A percentile compares a stretch with the other conserved stretches of the same genome.
phyloP scores from a whole-genome alignment of 208 protist species.

The Zelonia costaricensis region DNA sequence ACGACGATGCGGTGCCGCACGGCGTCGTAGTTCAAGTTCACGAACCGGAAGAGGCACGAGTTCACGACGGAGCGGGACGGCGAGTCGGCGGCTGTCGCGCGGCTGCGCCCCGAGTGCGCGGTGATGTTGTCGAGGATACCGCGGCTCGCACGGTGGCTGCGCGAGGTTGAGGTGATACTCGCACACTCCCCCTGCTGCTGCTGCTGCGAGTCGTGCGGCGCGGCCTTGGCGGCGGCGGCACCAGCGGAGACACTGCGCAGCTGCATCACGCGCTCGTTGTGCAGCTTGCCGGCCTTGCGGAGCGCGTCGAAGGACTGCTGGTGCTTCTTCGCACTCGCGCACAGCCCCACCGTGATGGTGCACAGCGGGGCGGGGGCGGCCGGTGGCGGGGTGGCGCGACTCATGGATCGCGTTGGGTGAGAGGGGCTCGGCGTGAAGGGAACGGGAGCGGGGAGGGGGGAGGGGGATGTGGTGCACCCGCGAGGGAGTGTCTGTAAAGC shows the following conservation, averaged over 20 bases:
- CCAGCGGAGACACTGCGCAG: too few relatives aligned
- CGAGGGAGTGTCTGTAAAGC: too few relatives aligned
- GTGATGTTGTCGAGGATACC: too few relatives aligned
- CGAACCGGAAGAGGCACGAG: conserved; percentile 37
- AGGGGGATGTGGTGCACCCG: not conserved
- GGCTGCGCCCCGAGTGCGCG: not conserved
- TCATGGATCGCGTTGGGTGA: not conserved
- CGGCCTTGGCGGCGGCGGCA: too few relatives aligned
- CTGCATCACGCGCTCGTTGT: conserved; percentile 27
- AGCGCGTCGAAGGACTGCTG: conserved; percentile 77
- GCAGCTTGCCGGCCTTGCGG: conserved; percentile 22
- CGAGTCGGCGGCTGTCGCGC: not conserved
- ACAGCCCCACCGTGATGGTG: conserved; percentile 53
- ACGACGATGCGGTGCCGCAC: conserved; percentile 39
- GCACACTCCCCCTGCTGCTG: not conserved
- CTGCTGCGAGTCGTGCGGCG: too few relatives aligned
- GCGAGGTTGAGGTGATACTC: not conserved
- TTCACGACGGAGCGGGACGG: not conserved
- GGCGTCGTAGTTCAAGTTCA: conserved; percentile 60
- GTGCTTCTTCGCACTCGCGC: conserved; percentile 75
- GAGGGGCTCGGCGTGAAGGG: not conserved
- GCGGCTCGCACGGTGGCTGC: not conserved
- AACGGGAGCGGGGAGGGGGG: not conserved
- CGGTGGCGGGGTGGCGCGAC: not conserved
- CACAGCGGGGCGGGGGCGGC: not conserved